Evolutionary conservation across 176 grass and related monocot species (phyloP).

Genomic region (Triticum aestivum): IWGSC_CS_RefSeq_v2.1 NC_057809.1:51575769-51576268

Average conservation of each 20-base stretch:
- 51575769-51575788: conserved; percentile 6
- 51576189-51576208: no score
- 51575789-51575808: conserved; percentile 16
- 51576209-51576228: no score
- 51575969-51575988: not conserved
- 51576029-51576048: not conserved
- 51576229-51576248: no score
- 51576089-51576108: not conserved
- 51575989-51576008: not conserved
- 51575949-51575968: not conserved
- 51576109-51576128: not conserved
- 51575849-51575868: not conserved
- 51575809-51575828: conserved; percentile 11
- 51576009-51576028: not conserved
- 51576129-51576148: not conserved
- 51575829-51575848: not conserved
- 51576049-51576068: not conserved
- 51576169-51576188: no score
- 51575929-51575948: not conserved
- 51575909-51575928: not conserved
- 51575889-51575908: not conserved
- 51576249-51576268: no score
- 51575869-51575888: conserved; percentile 14
- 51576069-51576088: not conserved
- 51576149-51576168: no score